phyloP scores from a whole-genome alignment of 305 asterid genomes.

The Ilex paraguariensis region DNA sequence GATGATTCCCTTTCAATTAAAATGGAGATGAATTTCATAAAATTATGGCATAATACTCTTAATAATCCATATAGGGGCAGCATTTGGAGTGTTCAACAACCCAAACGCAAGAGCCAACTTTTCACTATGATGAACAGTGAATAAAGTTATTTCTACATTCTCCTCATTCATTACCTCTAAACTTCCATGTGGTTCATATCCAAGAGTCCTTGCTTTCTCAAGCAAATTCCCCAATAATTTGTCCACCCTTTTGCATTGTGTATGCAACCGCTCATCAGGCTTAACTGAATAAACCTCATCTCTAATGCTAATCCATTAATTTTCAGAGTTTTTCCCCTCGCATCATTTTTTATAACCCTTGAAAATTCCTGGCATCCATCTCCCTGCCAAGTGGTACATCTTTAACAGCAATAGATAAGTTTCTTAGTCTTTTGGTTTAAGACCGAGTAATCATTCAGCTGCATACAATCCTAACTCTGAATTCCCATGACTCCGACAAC shows the following conservation, averaged over 20 bases:
- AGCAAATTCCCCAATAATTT: slow-evolving; percentile 40
- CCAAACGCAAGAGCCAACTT: too few species aligned
- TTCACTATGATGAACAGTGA: slow-evolving; percentile 40
- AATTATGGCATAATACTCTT: slow-evolving; percentile 73
- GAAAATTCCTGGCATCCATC: slow-evolving; percentile 64
- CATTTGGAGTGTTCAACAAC: slow-evolving; percentile 39
- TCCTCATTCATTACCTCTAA: slow-evolving; percentile 26
- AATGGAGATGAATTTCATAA: slow-evolving; percentile 45
- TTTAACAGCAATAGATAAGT: slow-evolving; percentile 52
- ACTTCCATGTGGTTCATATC: slow-evolving; percentile 31
- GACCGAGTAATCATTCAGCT: slow-evolving; percentile 65
- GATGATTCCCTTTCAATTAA: slow-evolving; percentile 42
- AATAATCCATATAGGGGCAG: slow-evolving; percentile 42
- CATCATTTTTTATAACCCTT: slow-evolving; percentile 65
- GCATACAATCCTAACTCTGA: slow-evolving; percentile 59
- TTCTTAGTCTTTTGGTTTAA: slow-evolving; percentile 65
- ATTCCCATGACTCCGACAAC: slow-evolving; percentile 81
- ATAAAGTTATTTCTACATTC: slow-evolving; percentile 15
- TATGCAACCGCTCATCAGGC: slow-evolving; percentile 25
- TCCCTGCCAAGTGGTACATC: slow-evolving; percentile 61
- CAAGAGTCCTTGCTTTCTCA: slow-evolving; percentile 38
- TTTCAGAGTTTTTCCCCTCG: slow-evolving; percentile 50
- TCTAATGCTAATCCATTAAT: slow-evolving; percentile 51
- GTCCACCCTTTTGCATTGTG: slow-evolving; percentile 23
- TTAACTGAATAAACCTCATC: slow-evolving; percentile 49